Evolutionary conservation across 192 early-diverging fungal species (phyloP), one percentile per base, ranked within the genome.

Genomic region (Linnemannia zychae): DNA sequence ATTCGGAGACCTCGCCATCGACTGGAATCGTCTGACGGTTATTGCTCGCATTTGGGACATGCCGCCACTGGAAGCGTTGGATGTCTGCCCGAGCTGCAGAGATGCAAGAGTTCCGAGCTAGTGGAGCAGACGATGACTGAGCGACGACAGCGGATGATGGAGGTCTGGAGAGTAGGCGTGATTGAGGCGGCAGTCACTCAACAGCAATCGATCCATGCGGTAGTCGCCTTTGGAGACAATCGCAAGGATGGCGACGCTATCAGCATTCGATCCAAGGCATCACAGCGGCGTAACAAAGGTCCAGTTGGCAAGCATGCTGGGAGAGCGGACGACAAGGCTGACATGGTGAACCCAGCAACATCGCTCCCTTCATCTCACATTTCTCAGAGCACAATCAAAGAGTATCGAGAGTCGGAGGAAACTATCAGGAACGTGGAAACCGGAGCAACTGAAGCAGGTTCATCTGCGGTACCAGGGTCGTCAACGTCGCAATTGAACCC

Each of bases 81-180:
- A 0, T 48, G 60, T 22, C 52, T 79, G 28, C 67, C 82, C 2
- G 83, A 85, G 20, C n/a, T 79, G 22, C 83, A 79, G 28, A 47
- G 78, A 47, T 85, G 71, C 77, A 79, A 79, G 74, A 85, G 78
- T 40, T 69, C 78, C n/a, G 83, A 85, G 50, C 9, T 76, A 36
- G 74, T 79, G 36, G 83, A 85, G 53, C 83, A 79, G 36, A 76
- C 76, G 46, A 73, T 85, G 37, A 49, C 73, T 0, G 86, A 85
- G 34, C 72, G 82, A 53, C 81, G 88, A 33, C 79, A 89, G 22
- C 78, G 67, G 6, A 84, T 81, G 73, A 82, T 89, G 88, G 88
- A 89, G 53, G 79, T 80, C 0, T 89, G 88, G 88, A 71, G 88
- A 36, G 79, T 77, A 17, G 85, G 79, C 34, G 88, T 89, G 28